Base-by-base conservation (phyloP, 768 basidiomycete genomes). In the Leccinum arenicola region DNA sequence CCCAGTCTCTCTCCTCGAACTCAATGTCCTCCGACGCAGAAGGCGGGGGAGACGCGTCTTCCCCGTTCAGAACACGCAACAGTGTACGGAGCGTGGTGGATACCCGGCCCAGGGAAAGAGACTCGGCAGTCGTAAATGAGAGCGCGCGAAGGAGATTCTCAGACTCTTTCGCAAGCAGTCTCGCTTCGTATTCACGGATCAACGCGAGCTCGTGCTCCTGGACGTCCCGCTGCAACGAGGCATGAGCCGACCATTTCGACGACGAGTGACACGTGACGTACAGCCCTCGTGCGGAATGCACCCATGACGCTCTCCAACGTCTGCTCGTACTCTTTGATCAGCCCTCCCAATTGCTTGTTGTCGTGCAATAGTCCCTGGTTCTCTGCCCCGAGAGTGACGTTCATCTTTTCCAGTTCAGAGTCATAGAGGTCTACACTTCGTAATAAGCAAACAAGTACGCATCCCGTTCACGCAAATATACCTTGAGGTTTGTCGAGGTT, bases 241-340 rank as follows among this genome's bases (percentile, higher is more conserved):
- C 33, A 25, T 25, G 14, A 36, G 36, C 31, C 8, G 52, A 27
- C 21, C 47, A 14, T 35, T 54, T 51, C 15, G 7, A 15, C 19
- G 47, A 56, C 33, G 51, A 33, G 21, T 40, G 27, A 50, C 27
- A 21, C 21, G 47, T 57, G 52, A 84, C 92, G 59, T 72, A 98
- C 96, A 33, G 97, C 96, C 50, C 92, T 85, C 58, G 86, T 89
- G 57, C 97, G 82, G 75, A 99, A 99, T 29, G 75, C 68, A 80
- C 87, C 84, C 97, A 99, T 99, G 48, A 98, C 85, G 7, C 83
- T 91, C 74, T 99, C 97, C 33, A 99, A 77, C 1, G 96, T 98
- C 69, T 93, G 90, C 71, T 99, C 97, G 68, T 97, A 98, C 71
- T 99, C 97, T 67, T 95, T 95, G 66, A 98, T 88, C 55, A 99